Base-by-base conservation (phyloP, 2,329 filamentous ascomycete species). In the Claviceps sp. region DNA sequence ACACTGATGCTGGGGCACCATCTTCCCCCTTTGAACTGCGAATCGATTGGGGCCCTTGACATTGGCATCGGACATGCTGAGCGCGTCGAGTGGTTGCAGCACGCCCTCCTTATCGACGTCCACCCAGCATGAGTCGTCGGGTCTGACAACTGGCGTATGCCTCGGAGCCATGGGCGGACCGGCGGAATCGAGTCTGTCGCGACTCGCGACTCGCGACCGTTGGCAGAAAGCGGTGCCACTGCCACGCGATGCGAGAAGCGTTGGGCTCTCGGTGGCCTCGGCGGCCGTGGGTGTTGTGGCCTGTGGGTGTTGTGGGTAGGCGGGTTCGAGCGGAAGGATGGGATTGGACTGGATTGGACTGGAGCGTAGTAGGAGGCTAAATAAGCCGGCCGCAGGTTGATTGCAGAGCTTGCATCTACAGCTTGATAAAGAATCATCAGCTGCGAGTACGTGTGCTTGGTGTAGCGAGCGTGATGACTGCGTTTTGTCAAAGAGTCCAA, bases 11-110 rank as follows among this genome's bases (percentile, higher is more conserved):
- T 58, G 61, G 41, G 61, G 63, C 49, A 67, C 65, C 18, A 64
- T 60, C 54, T 63, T 67, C 47, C 64, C 65, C 49, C 60, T 55
- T 42, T 62, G 61, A 45, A 66, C 59, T 50, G 65, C 63, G 58
- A 61, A 66, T 37, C 56, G 59, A 54, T 57, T 56, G 37, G 63
- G 60, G 37, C 55, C 58, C 57, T 61, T 58, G 50, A 57, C 57
- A 49, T 61, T 59, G 50, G 57, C 57, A 50, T 61, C 59, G 47
- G 56, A 50, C 26, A 58, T 50, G 41, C 52, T 56, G 37, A 67
- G 60, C 24, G 59, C 60, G 58, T 62, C 60, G 47, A 65, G 58
- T 43, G 62, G 58, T 50, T 58, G 59, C 46, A 61, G 61, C 48
- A 62, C 58, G 24, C 53, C 48, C 50, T 53, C 52, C 18, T 40